A percentile compares a stretch with the other conserved stretches of the same genome.
phyloP scores from a whole-genome alignment of 441 rosid species.

The Eruca vesicaria region DNA sequence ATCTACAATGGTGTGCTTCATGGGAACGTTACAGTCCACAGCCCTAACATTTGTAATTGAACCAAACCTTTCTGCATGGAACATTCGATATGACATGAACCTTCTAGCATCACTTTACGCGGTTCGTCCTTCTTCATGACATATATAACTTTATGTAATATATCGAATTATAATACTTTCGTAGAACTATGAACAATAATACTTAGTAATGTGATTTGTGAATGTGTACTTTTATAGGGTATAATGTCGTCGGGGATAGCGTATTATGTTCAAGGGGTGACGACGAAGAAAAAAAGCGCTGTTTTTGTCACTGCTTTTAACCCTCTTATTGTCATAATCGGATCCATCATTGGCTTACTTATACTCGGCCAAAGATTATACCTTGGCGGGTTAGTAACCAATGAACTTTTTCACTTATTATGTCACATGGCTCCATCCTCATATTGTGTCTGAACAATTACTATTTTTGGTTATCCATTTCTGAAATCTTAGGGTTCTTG shows the following conservation, averaged over 20 bases:
- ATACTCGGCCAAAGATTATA: conserved; percentile 55
- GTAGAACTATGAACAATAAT: neutral
- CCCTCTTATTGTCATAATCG: conserved; percentile 79
- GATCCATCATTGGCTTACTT: conserved; percentile 71
- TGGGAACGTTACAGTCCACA: conserved; percentile 80
- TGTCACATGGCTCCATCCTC: neutral
- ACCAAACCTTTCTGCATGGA: conserved; percentile 62
- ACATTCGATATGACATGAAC: conserved; percentile 83
- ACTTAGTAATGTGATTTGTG: neutral
- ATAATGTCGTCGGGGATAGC: conserved; percentile 75
- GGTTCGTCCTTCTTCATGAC: conserved; percentile 40
- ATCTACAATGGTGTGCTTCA: conserved; percentile 71
- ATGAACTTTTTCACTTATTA: neutral
- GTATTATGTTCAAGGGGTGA: conserved; percentile 73
- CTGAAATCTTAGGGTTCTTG: conserved; percentile 48
- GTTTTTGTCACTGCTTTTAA: conserved; percentile 82
- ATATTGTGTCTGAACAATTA: neutral
- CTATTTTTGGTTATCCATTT: neutral
- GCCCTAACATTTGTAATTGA: conserved; percentile 79
- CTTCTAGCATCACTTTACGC: conserved; percentile 92
- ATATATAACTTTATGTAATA: neutral
- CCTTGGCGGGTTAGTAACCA: conserved; percentile 60
- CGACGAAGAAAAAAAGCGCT: conserved; percentile 60
- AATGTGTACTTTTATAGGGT: conserved; percentile 42
- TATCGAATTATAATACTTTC: neutral